A percentile compares a stretch with the other conserved stretches of the same genome.
Conservation (phyloP, 176 grass and related monocot genomes). For the Elaeis guineensis region DNA sequence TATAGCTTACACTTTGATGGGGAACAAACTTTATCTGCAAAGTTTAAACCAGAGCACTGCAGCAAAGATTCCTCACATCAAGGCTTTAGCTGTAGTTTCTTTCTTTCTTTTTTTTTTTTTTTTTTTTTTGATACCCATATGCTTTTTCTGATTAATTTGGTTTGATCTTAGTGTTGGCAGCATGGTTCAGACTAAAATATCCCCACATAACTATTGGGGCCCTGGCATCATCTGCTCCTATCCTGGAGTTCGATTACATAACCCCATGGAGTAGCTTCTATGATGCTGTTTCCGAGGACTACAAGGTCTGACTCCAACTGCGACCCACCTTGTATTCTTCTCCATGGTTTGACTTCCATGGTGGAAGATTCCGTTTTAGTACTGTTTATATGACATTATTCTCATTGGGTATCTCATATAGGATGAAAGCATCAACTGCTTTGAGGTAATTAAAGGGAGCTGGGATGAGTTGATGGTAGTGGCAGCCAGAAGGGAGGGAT, state of each 20-base stretch:
- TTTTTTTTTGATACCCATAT: too few species aligned
- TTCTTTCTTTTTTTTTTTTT: too few species aligned
- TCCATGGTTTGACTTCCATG: too few species aligned
- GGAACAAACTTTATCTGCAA: too few species aligned
- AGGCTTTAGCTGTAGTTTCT: too few species aligned
- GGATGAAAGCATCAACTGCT: conserved; percentile 90
- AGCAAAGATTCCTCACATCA: too few species aligned
- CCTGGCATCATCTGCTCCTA: conserved; percentile 72
- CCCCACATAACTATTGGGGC: conserved; percentile 87
- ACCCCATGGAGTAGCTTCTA: conserved; percentile 74
- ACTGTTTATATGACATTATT: too few species aligned
- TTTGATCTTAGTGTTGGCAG: conserved; percentile 56
- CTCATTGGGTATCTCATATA: conserved; percentile 18
- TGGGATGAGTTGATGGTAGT: conserved; percentile 57
- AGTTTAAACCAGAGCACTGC: too few species aligned
- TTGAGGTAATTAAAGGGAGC: conserved; percentile 64
- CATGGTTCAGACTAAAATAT: conserved; percentile 97
- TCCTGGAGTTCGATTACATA: conserved; percentile 81
- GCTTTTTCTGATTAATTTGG: too few species aligned
- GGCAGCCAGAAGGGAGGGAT: conserved; percentile 44
- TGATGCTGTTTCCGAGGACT: conserved; percentile 72
- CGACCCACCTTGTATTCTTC: too few species aligned
- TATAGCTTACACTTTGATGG: too few species aligned
- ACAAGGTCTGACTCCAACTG: conserved; percentile 35
- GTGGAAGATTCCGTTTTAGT: too few species aligned